Conservation (phyloP, 2,329 filamentous ascomycete genomes). For the Hypomyces rosellus region DNA sequence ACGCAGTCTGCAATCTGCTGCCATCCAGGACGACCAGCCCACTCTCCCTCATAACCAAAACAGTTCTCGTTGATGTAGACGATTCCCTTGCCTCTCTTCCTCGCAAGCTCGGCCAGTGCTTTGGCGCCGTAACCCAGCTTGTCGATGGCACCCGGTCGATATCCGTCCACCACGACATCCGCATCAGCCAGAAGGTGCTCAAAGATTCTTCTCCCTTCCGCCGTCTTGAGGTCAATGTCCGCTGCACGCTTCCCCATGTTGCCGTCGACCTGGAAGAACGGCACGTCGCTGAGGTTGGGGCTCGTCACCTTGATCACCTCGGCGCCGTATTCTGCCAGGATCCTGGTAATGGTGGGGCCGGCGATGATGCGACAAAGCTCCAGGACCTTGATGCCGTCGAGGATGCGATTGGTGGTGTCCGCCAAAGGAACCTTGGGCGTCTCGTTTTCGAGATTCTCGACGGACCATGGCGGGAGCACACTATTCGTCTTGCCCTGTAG, state of each 20-base stretch:
- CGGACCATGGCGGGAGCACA: constrained; percentile 39
- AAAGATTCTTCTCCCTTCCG: constrained; percentile 47
- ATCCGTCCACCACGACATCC: constrained; percentile 62
- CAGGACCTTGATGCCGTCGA: constrained; percentile 63
- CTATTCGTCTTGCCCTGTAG: constrained; percentile 39
- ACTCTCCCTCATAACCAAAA: constrained; percentile 56
- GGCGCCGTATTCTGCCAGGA: constrained; percentile 69
- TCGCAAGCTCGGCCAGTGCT: constrained; percentile 46
- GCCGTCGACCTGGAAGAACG: constrained; percentile 66
- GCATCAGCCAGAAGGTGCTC: constrained; percentile 53
- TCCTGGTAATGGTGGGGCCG: constrained; percentile 64
- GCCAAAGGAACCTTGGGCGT: constrained; percentile 42
- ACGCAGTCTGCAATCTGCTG: constrained; percentile 65
- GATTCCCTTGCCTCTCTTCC: constrained; percentile 52
- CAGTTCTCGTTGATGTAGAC: constrained; percentile 67
- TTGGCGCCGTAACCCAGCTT: constrained; percentile 56
- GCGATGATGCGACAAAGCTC: constrained; percentile 73
- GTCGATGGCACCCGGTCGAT: constrained; percentile 59
- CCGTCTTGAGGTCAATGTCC: constrained; percentile 55
- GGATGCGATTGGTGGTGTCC: constrained; percentile 21
- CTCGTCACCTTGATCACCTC: constrained; percentile 67
- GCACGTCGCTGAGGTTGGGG: constrained; percentile 61
- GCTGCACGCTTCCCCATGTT: constrained; percentile 65
- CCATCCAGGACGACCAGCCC: constrained; percentile 61
- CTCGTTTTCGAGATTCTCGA: constrained; percentile 43